Percentiles rank a stretch among this genome's conserved stretches.
Evolutionary conservation across 1,284 basidiomycete genomes (phyloP).

Genomic region (Puccinia coronata): DNA sequence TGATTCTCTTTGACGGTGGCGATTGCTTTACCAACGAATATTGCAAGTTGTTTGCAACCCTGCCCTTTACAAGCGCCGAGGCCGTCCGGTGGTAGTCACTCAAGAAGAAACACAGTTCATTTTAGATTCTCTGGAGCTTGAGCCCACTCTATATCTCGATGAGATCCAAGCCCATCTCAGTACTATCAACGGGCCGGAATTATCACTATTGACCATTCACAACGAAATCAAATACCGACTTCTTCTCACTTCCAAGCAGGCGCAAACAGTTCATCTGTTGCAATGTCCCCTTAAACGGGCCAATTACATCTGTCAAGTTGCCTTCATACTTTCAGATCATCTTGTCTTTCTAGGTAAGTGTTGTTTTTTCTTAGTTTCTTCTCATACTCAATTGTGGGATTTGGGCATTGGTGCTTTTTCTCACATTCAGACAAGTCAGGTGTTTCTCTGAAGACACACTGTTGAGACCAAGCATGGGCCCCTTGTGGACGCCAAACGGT

Average conservation of each 20-base stretch:
- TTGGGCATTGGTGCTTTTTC: background rate
- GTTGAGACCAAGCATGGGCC: background rate
- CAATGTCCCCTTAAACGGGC: background rate
- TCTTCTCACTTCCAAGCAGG: background rate
- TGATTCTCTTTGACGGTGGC: background rate
- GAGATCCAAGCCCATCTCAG: background rate
- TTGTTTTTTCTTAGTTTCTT: background rate
- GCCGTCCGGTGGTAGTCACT: background rate
- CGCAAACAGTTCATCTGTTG: too few relatives aligned
- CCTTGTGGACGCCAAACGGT: background rate
- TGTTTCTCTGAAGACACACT: background rate
- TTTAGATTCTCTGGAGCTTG: background rate
- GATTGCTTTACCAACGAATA: background rate
- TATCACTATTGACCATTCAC: background rate
- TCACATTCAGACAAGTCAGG: slow-evolving; percentile 8
- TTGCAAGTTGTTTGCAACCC: background rate
- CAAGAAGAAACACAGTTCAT: background rate
- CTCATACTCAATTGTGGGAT: background rate
- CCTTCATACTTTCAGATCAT: background rate
- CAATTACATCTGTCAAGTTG: background rate
- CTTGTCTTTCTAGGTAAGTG: slow-evolving; percentile 13
- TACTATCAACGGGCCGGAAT: background rate
- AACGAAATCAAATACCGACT: background rate
- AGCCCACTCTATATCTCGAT: background rate
- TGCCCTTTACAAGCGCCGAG: background rate